These are phyloP conservation scores for Auricularia auricula-judae DNA, from an alignment of 768 basidiomycete species.

Conservation along the genomic window DNA sequence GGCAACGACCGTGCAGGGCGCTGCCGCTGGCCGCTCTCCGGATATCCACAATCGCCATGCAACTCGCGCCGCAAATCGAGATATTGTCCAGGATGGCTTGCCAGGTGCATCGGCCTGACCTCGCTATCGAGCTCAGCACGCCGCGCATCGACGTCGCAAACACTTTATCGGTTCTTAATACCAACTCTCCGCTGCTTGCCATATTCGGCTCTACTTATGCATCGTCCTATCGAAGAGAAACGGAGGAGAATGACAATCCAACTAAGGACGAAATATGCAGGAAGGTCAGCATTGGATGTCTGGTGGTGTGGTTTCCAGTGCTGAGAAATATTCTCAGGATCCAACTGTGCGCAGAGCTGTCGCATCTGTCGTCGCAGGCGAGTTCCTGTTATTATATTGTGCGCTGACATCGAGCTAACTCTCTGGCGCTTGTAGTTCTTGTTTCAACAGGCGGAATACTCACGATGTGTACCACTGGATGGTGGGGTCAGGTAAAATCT, in stretches of 20 bases:
- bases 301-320: background rate
- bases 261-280: background rate
- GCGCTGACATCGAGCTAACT: background rate
- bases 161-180: background rate
- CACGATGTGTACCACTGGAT: background rate
- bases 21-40: background rate
- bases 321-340: background rate
- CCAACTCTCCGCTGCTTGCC: background rate
- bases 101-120: background rate
- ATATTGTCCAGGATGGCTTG: background rate
- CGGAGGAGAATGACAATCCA: background rate
- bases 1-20: background rate
- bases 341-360: background rate
- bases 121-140: background rate
- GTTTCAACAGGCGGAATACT: background rate
- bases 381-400: background rate
- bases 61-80: background rate
- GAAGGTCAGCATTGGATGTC: no score
- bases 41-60: background rate
- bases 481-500: background rate
- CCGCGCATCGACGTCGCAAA: background rate
- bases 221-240: no score
- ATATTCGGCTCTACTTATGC: background rate
- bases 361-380: background rate
- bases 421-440: background rate